A percentile compares a stretch with the other conserved stretches of the same genome.
Conservation (phyloP, 305 asterid genomes). For the Solanum chacoense region DNA sequence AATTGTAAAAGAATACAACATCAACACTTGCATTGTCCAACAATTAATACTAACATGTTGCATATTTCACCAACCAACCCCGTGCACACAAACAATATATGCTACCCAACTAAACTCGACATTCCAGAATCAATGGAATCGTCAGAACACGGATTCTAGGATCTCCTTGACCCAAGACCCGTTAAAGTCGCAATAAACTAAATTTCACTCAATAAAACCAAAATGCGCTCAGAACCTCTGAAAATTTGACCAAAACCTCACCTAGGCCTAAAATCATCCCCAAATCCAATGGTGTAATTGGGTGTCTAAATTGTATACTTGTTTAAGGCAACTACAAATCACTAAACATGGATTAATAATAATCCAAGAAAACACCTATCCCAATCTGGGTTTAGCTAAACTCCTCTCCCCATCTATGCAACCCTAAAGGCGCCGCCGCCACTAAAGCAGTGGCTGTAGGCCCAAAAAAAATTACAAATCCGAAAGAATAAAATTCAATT, state of each 20-base stretch:
- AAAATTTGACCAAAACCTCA: background rate
- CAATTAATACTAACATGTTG: background rate
- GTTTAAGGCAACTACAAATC: background rate
- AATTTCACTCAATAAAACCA: background rate
- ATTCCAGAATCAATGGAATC: background rate
- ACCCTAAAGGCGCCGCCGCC: background rate
- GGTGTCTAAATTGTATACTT: background rate
- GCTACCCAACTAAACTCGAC: background rate
- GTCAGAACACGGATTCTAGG: background rate
- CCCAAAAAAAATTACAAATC: background rate
- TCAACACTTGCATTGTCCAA: background rate
- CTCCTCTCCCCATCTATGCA: background rate
- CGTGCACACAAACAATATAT: background rate
- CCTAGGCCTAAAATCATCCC: background rate
- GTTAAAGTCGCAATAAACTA: background rate
- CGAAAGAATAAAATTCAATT: background rate
- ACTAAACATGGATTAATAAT: background rate
- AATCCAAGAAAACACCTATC: background rate
- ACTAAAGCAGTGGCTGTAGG: background rate
- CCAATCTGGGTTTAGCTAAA: background rate
- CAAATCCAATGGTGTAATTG: background rate
- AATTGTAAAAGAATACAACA: background rate
- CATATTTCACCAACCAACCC: background rate
- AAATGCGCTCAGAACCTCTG: background rate
- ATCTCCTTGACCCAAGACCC: background rate